Evolutionary conservation across 345 rosid genomes (phyloP).

Genomic region (Populus euphratica): DNA sequence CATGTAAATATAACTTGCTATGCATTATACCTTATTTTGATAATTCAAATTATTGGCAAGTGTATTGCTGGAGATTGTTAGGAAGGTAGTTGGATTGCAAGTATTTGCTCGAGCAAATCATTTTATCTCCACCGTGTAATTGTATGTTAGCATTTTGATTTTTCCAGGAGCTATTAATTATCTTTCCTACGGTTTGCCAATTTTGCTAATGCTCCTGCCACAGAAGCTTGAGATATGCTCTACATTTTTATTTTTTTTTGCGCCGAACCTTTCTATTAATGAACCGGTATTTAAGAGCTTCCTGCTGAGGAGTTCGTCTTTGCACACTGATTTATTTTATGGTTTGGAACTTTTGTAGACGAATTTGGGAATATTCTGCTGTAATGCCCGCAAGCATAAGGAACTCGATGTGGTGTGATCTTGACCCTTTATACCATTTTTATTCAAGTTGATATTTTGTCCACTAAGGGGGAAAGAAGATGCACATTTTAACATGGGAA

Average conservation of each 20-base stretch:
- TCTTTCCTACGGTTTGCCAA: background rate
- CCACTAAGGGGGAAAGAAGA: no score
- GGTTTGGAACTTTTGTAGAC: no score
- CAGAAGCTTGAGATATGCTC: background rate
- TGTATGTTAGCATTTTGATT: background rate
- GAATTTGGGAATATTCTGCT: no score
- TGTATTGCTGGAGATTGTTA: constrained; percentile 6
- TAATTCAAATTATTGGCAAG: constrained; percentile 13
- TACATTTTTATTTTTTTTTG: background rate
- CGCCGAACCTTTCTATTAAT: no score
- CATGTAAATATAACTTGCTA: constrained; percentile 24
- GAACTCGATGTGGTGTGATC: no score
- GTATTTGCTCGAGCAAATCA: constrained; percentile 1
- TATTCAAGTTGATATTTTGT: no score
- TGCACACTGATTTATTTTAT: no score
- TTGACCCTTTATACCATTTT: no score
- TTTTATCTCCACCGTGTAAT: background rate
- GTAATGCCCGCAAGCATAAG: no score
- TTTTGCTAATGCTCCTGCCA: background rate
- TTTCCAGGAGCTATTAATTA: background rate
- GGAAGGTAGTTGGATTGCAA: constrained; percentile 1
- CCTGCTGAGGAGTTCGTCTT: no score
- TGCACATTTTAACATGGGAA: no score
- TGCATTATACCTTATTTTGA: constrained; percentile 13
- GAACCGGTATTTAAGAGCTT: no score